phyloP scores from a whole-genome alignment of 2,329 filamentous ascomycete species.

The Pseudocercospora fijiensis region DNA sequence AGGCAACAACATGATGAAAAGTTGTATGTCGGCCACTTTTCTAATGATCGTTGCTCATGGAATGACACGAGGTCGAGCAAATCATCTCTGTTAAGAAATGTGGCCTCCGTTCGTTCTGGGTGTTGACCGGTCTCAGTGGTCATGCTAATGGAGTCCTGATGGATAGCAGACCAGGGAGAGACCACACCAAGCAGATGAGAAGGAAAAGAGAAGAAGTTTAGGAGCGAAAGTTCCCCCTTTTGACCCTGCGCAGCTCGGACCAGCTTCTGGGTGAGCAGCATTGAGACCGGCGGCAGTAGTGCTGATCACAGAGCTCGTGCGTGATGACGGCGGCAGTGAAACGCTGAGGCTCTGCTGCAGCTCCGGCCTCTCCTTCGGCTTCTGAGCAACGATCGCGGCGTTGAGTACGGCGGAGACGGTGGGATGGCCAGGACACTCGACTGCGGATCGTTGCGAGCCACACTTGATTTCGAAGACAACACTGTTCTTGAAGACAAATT shows the following conservation, averaged over 20 bases:
- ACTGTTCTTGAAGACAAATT: neutral
- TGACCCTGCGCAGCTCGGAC: neutral
- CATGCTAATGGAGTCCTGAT: neutral
- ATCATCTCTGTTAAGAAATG: neutral
- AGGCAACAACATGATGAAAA: constrained; percentile 12
- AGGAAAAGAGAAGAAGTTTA: neutral
- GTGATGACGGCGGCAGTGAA: neutral
- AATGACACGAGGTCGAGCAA: neutral
- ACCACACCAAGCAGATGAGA: neutral
- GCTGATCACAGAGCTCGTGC: neutral
- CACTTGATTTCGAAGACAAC: neutral
- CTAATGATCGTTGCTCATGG: neutral
- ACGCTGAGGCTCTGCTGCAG: neutral
- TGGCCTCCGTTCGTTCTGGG: neutral
- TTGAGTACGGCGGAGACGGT: neutral
- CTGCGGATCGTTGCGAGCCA: neutral
- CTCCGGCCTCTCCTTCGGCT: neutral
- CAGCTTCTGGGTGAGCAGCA: neutral
- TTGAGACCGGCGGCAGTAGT: neutral
- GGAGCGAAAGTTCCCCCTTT: neutral
- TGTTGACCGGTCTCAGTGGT: neutral
- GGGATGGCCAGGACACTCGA: neutral
- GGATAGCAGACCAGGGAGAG: neutral
- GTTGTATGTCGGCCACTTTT: neutral
- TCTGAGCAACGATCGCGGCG: neutral